A percentile compares a stretch with the other conserved stretches of the same genome.
Conservation (phyloP, 148 eudicot genomes). For the Nyssa sinensis region DNA sequence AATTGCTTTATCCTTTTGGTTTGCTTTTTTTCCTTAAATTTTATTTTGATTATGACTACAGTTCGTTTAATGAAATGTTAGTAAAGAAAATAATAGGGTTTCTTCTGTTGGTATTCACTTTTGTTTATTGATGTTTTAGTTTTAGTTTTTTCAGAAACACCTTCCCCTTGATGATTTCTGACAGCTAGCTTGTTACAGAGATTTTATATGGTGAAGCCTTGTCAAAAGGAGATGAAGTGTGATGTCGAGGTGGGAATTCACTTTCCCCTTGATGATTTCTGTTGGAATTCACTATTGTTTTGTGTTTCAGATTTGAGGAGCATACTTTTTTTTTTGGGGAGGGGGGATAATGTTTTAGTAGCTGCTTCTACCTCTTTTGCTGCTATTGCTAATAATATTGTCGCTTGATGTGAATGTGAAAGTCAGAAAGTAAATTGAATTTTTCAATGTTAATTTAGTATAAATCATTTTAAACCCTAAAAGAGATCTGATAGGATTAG, state of each 20-base stretch:
- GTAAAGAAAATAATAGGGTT: not conserved
- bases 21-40: not conserved
- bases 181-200: constrained; percentile 62
- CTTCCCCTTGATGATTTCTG: constrained; percentile 13
- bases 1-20: not conserved
- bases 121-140: not conserved
- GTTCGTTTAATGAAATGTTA: not conserved
- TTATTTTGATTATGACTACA: not conserved
- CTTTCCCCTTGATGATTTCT: no score
- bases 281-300: no score
- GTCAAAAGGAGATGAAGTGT: constrained; percentile 95
- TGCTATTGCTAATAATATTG: not conserved
- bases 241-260: constrained; percentile 89
- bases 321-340: not conserved
- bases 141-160: not conserved
- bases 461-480: not conserved
- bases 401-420: not conserved
- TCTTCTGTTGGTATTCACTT: not conserved
- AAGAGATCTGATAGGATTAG: not conserved
- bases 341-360: not conserved
- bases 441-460: not conserved
- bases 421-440: not conserved
- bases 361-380: not conserved
- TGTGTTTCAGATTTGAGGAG: no score
- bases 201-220: constrained; percentile 94